phyloP scores from a whole-genome alignment of 2,329 filamentous ascomycete species.

The Lachnellula hyalina region DNA sequence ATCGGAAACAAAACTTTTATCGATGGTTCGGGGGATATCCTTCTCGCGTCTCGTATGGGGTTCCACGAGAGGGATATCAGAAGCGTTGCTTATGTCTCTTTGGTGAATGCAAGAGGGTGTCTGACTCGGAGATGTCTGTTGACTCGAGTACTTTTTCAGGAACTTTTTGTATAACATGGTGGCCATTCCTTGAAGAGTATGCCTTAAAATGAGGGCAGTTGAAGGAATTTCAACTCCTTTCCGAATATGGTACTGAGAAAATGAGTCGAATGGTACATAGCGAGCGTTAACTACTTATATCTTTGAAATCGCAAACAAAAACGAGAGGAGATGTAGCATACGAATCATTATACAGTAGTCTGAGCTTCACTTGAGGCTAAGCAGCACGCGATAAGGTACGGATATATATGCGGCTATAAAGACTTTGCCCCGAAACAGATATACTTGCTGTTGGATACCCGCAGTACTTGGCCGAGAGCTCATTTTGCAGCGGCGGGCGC shows the following conservation, averaged over 20 bases:
- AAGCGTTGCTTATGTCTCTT: not conserved
- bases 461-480: not conserved
- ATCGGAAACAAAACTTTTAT: not conserved
- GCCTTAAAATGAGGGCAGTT: not conserved
- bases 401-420: not conserved
- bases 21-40: not conserved
- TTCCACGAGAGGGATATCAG: constrained; percentile 1
- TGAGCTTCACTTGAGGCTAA: not conserved
- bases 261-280: not conserved
- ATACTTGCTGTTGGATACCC: not conserved
- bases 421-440: not conserved
- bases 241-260: not conserved
- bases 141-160: constrained; percentile 8
- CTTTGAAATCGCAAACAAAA: too few species aligned
- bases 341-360: not conserved
- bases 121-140: constrained; percentile 1
- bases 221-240: too few species aligned
- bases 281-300: too few species aligned
- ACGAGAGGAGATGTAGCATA: too few species aligned
- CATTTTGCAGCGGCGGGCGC: not conserved
- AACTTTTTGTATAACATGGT: constrained; percentile 15
- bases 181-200: not conserved
- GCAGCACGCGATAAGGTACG: not conserved
- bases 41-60: not conserved
- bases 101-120: constrained; percentile 12